A percentile compares a stretch with the other conserved stretches of the same genome.
These are phyloP conservation scores for Magnusiomyces sp. DNA, from an alignment of 1,139 yeast genomes.

Conservation along the genomic window DNA sequence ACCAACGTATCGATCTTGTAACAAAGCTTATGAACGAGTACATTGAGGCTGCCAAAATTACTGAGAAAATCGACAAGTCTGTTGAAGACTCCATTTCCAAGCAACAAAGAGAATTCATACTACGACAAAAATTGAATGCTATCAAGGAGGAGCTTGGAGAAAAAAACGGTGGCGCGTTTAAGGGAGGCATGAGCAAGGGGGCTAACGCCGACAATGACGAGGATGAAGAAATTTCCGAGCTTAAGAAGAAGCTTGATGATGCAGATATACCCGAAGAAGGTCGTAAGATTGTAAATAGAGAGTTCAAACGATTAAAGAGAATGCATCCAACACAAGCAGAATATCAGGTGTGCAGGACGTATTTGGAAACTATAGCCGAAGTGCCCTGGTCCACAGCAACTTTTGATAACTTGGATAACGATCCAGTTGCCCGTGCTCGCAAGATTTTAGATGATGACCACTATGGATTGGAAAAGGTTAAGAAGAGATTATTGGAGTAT, in stretches of 20 bases:
- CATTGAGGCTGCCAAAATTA: slow-evolving; percentile 17
- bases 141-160: slow-evolving; percentile 27
- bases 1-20: slow-evolving; percentile 24
- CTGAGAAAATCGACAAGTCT: slow-evolving; percentile 21
- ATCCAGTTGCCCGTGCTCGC: slow-evolving; percentile 50
- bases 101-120: slow-evolving; percentile 24
- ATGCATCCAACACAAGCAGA: slow-evolving; percentile 65
- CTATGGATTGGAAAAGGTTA: slow-evolving; percentile 75
- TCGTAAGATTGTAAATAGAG: slow-evolving; percentile 48
- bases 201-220: slow-evolving; percentile 22
- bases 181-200: slow-evolving; percentile 9
- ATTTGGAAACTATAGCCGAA: slow-evolving; percentile 61
- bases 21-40: slow-evolving; percentile 20
- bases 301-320: slow-evolving; percentile 51
- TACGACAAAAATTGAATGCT: slow-evolving; percentile 23
- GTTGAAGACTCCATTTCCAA: slow-evolving; percentile 19
- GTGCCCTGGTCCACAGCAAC: slow-evolving; percentile 40
- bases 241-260: slow-evolving; percentile 24
- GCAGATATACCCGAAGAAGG: slow-evolving; percentile 31
- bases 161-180: slow-evolving; percentile 2
- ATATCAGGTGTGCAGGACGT: slow-evolving; percentile 62
- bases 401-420: slow-evolving; percentile 26
- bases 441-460: slow-evolving; percentile 68
- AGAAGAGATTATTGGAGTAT: slow-evolving; percentile 72
- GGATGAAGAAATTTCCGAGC: slow-evolving; percentile 29